Percentiles rank a stretch among this genome's conserved stretches.
phyloP scores from a whole-genome alignment of 108 stramenopile genomes.

The Skeletonema tropicum region DNA sequence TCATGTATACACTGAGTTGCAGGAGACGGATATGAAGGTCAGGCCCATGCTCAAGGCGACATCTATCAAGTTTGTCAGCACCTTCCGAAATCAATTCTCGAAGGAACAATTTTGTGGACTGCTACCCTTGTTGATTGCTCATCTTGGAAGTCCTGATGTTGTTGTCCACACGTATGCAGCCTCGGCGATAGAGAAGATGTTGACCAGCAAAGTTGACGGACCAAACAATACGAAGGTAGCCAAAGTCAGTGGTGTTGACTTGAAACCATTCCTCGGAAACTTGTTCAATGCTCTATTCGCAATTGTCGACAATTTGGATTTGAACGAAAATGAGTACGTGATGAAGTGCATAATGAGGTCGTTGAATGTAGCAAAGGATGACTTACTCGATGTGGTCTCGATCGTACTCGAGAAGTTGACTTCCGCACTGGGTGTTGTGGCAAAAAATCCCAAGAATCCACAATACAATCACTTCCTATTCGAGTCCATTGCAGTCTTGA shows the following conservation, averaged over 20 bases:
- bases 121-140: slow-evolving; percentile 76
- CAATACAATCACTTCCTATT: slow-evolving; percentile 98
- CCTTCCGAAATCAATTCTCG: slow-evolving; percentile 95
- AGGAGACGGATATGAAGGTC: slow-evolving; percentile 71
- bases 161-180: slow-evolving; percentile 98
- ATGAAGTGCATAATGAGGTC: slow-evolving; percentile 98
- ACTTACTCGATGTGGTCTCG: slow-evolving; percentile 81
- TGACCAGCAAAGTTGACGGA: slow-evolving; percentile 68
- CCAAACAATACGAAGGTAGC: slow-evolving; percentile 46
- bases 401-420: slow-evolving; percentile 89
- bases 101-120: slow-evolving; percentile 65
- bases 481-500: slow-evolving; percentile 94
- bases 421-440: slow-evolving; percentile 78
- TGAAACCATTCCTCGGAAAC: slow-evolving; percentile 78
- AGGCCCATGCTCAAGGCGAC: slow-evolving; percentile 94
- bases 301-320: slow-evolving; percentile 83
- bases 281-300: slow-evolving; percentile 91
- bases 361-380: slow-evolving; percentile 75
- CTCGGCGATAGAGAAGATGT: slow-evolving; percentile 86
- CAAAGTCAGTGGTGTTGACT: slow-evolving; percentile 68
- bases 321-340: slow-evolving; percentile 95
- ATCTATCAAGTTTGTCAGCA: slow-evolving; percentile 91
- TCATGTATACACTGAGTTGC: slow-evolving; percentile 87
- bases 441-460: slow-evolving; percentile 96
- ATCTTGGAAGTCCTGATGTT: slow-evolving; percentile 68